Evolutionary conservation across 805 yeast species (phyloP).

Genomic region (Pichia exigua): DNA sequence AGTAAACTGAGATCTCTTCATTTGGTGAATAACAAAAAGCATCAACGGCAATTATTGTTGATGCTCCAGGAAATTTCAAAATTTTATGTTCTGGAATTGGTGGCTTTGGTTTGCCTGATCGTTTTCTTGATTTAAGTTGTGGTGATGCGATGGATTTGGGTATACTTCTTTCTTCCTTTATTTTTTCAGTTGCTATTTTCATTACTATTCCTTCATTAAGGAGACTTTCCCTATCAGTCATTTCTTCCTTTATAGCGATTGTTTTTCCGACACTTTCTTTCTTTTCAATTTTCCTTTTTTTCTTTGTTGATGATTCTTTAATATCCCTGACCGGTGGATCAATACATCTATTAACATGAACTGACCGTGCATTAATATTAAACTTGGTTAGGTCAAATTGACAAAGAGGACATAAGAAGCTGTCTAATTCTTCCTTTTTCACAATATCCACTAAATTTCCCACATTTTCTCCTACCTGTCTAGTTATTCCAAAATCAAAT

Average conservation of each 20-base stretch:
- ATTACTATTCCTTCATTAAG: background rate
- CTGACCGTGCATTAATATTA: conserved; percentile 35
- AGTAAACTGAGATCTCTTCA: conserved; percentile 41
- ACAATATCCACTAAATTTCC: background rate
- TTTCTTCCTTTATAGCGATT: background rate
- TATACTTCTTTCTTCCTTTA: background rate
- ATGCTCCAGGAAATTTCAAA: conserved; percentile 31
- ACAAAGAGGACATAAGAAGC: conserved; percentile 46
- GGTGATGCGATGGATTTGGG: background rate
- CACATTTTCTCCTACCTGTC: background rate
- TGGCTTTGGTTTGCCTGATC: background rate
- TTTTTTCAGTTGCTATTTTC: background rate
- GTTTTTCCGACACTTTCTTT: background rate
- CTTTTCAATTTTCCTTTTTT: background rate
- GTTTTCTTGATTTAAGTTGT: background rate
- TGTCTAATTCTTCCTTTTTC: background rate
- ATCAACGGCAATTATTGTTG: conserved; percentile 47
- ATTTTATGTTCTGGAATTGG: conserved; percentile 51
- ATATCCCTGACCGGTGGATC: conserved; percentile 14
- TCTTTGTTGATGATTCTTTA: background rate
- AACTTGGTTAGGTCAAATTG: conserved; percentile 30
- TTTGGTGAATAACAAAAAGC: conserved; percentile 51
- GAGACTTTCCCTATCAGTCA: background rate
- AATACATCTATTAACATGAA: conserved; percentile 52
- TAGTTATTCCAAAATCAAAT: background rate